These are phyloP conservation scores for Lophium mytilinum DNA, from an alignment of 495 filamentous ascomycete species.

Conservation along the genomic window DNA sequence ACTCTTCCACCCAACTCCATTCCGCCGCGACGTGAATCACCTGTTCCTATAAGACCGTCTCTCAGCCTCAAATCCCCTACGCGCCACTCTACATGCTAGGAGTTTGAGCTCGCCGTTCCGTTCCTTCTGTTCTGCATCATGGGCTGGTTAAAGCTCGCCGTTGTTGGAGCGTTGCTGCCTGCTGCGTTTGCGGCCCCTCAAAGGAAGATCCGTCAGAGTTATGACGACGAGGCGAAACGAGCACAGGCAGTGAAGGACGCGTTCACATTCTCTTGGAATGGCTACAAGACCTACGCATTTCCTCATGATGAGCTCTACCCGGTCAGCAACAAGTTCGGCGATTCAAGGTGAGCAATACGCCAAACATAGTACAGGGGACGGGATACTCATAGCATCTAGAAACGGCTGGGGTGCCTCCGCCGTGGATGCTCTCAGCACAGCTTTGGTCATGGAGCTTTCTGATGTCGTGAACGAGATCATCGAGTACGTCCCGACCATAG, in stretches of 20 bases:
- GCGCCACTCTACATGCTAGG: too few species aligned
- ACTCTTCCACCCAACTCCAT: too few species aligned
- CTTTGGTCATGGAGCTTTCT: slow-evolving; percentile 63
- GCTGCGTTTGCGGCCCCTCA: not conserved
- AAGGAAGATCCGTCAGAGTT: not conserved
- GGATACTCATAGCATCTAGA: slow-evolving; percentile 32
- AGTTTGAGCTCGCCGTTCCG: not conserved
- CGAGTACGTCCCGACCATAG: slow-evolving; percentile 55
- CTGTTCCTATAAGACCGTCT: too few species aligned
- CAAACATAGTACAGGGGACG: not conserved
- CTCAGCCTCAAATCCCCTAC: too few species aligned
- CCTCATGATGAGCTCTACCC: slow-evolving; percentile 71
- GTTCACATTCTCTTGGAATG: slow-evolving; percentile 72
- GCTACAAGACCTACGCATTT: slow-evolving; percentile 72
- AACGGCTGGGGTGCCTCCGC: slow-evolving; percentile 85
- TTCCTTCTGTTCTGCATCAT: not conserved
- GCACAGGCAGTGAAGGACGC: slow-evolving; percentile 63
- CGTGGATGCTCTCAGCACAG: slow-evolving; percentile 75
- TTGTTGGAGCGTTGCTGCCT: not conserved
- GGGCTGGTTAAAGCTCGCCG: not conserved
- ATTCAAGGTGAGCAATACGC: slow-evolving; percentile 53
- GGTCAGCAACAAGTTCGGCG: slow-evolving; percentile 51
- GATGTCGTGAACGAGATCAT: slow-evolving; percentile 62
- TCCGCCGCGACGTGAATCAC: too few species aligned
- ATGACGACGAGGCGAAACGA: slow-evolving; percentile 27